Evolutionary conservation across 768 basidiomycete genomes (phyloP), one percentile per base, ranked within the genome.

Genomic region (Tylopilus balloui): DNA sequence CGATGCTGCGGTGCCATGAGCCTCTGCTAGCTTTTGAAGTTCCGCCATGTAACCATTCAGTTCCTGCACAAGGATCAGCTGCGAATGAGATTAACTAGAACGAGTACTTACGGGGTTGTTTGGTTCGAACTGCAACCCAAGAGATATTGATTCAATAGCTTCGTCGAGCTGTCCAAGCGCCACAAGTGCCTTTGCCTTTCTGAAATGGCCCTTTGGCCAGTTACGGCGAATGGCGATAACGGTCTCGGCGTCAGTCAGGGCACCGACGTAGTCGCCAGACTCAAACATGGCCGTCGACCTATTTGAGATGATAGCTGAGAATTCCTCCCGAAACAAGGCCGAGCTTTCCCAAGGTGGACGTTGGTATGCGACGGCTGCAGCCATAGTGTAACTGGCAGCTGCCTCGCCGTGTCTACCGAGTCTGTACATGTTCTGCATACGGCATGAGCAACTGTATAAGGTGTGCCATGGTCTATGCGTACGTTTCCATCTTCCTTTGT

Each of bases 401-500:
- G 95, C 92, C 43, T 82, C 76, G 11, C 68, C 72, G 61, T 81
- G 80, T 41, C 86, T 75, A n/a, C 78, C 77, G 38, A 73, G 57
- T 69, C 95, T 95, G 76, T 89, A 98, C 4, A 86, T 66, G 35
- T 77, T 70, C 93, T 95, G 64, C 0, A 31, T 52, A 55, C 45
- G 47, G 40, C 42, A 54, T 52, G 52, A 58, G 44, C 43, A 17
- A 45, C 28, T 6, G 39, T n/a, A 44, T 29, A 42, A 43, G 25
- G 34, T 4, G 17, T 42, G 21, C 24, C 49, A 42, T n/a, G n/a
- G 23, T 56, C 14, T n/a, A 19, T 52, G 74, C 90, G 62, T 62
- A 92, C 92, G 67, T 99, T 99, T 51, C 96, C 96, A 54, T 95
- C 90, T 41, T 98, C 95, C 64, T 97, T 97, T 5, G 86, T 84